Conservation (phyloP, 1,139 yeast species). For the Waltiozyma sp. region DNA sequence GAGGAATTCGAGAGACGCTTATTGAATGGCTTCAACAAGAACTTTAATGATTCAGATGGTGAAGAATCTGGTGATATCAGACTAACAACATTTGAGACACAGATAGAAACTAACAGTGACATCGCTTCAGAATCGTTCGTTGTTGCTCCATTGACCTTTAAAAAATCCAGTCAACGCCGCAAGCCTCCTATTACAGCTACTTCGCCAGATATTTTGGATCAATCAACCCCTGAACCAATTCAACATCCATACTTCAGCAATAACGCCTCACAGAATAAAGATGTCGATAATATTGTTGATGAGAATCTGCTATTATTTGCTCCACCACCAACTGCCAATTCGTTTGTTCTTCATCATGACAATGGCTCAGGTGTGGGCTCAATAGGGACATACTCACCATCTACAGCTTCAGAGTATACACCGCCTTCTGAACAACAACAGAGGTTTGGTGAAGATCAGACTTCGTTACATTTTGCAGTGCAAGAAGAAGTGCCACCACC, state of each 20-base stretch:
- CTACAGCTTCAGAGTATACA: constrained; percentile 23
- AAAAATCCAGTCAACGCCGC: not conserved
- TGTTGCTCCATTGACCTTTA: not conserved
- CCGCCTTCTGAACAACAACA: constrained; percentile 7
- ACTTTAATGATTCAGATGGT: constrained; percentile 12
- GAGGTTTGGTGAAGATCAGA: not conserved
- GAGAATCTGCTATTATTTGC: not conserved
- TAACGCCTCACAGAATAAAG: not conserved
- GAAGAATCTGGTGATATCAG: not conserved
- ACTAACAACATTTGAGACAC: not conserved
- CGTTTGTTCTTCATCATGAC: not conserved
- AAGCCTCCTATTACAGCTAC: not conserved
- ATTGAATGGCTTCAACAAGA: constrained; percentile 3
- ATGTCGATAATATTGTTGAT: no score
- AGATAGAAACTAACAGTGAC: not conserved
- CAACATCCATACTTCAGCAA: not conserved
- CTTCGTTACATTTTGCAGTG: no score
- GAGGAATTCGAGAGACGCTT: not conserved
- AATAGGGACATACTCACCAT: constrained; percentile 33
- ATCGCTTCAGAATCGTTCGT: not conserved
- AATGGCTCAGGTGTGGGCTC: constrained; percentile 14
- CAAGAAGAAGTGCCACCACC: not conserved
- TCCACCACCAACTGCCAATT: not conserved
- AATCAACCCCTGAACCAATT: not conserved
- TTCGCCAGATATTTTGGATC: not conserved